Evolutionary conservation across 2,329 filamentous ascomycete genomes (phyloP), one percentile per base, ranked within the genome.

Genomic region (Hymenoscyphus occultus): DNA sequence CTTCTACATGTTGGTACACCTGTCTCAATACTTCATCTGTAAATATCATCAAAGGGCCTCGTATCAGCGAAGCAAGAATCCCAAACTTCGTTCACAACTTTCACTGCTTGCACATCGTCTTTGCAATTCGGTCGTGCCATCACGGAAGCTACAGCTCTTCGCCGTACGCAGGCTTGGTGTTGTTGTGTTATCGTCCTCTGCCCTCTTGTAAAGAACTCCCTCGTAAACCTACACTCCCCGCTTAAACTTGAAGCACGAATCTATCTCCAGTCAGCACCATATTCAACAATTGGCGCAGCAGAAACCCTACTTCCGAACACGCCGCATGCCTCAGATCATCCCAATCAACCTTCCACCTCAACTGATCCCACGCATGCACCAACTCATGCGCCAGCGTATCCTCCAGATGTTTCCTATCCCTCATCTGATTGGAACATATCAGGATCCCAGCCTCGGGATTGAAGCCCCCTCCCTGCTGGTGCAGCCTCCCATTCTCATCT

Each of bases 61-160:
- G 94, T 98, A 78, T 99, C 95, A 61, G 86, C 82, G 77, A 96
- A 99, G 78, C 95, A 99, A 73, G 93, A 97, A 71, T 97, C 93
- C 92, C 94, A 99, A n/a, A 99, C 95, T 78, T 96, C 90, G 78
- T 98, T 95, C 65, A 99, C 92, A 32, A 96, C 88, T 79, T 90
- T 92, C 61, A 87, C 85, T 3, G 95, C 95, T 71, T 98, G 91
- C 14, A 88, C 87, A 72, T 96, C 89, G 77, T 96, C 91, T 77
- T 91, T 91, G 75, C 93, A 95, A 58, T 84, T 83, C 16, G 93
- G 92, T 67, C 95, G 83, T 40, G 86, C 88, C 80, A 87, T 85
- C 71, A 99, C 86, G 28, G 91, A 96, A 71, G 90, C 80, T 40
- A 92, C 87, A 12, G 95, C 95, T 71, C 95, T 83, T 74, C 86